Percentiles rank a stretch among this genome's conserved stretches.
Evolutionary conservation across 1,139 yeast genomes (phyloP).

Genomic region (Kodamaea arcana): DNA sequence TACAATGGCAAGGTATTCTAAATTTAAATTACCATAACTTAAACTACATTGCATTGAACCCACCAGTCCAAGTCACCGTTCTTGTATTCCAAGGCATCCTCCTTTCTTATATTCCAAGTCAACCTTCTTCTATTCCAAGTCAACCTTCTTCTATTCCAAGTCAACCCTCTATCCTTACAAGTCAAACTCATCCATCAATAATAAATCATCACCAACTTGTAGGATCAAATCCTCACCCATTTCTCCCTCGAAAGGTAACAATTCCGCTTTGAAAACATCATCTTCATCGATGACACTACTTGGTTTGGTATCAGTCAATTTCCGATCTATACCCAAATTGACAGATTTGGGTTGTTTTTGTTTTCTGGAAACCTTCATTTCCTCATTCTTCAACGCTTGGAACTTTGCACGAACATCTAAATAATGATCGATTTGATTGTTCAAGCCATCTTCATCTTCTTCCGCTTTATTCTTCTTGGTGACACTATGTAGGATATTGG

Average conservation of each 20-base stretch:
- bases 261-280: background rate
- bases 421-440: conserved; percentile 35
- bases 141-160: no score
- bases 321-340: conserved; percentile 4
- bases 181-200: conserved; percentile 4
- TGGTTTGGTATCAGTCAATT: conserved; percentile 6
- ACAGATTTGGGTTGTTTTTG: conserved; percentile 3
- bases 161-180: conserved; percentile 6
- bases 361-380: conserved; percentile 12
- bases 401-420: conserved; percentile 27
- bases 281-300: conserved; percentile 6
- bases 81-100: no score
- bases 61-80: no score
- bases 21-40: no score
- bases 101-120: no score
- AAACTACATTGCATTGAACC: no score
- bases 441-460: conserved; percentile 18
- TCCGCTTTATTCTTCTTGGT: conserved; percentile 24
- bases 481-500: conserved; percentile 35
- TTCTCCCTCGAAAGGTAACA: conserved; percentile 13
- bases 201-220: conserved; percentile 1
- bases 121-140: no score
- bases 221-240: conserved; percentile 10
- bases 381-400: conserved; percentile 13
- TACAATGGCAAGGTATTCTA: no score